Conservation (phyloP, 83 land plant species). For the Picea abies region DNA sequence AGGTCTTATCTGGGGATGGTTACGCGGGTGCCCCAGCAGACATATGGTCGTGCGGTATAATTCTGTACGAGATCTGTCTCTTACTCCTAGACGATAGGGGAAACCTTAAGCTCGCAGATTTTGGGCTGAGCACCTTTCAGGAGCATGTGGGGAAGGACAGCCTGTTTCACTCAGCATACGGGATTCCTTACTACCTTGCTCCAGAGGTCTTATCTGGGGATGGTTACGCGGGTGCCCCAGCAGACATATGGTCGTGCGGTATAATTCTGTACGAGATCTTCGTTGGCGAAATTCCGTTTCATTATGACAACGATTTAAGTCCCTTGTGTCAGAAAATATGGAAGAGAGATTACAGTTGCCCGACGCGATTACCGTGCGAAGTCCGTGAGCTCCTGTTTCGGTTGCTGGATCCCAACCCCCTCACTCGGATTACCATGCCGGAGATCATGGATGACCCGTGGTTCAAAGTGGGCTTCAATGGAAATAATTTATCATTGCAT, state of each 20-base stretch:
- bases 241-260: constrained; percentile 11
- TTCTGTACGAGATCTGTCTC: background rate
- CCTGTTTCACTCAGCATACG: background rate
- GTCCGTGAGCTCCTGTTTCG: too few relatives aligned
- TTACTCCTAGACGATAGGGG: background rate
- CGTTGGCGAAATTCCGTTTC: background rate
- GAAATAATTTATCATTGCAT: too few relatives aligned
- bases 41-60: constrained; percentile 7
- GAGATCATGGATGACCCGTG: too few relatives aligned
- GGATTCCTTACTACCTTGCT: background rate
- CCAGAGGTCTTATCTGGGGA: background rate
- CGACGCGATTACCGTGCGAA: too few relatives aligned
- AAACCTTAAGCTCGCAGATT: background rate
- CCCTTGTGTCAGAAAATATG: background rate
- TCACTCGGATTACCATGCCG: background rate
- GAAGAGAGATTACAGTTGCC: background rate
- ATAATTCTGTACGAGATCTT: background rate
- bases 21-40: background rate
- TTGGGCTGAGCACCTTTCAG: constrained; percentile 9
- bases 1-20: background rate
- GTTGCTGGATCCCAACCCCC: background rate
- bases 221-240: background rate
- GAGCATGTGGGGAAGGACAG: background rate
- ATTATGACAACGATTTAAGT: background rate
- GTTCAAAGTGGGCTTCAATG: too few relatives aligned